phyloP scores from a whole-genome alignment of 257 asterid species.

The Ajuga chamaepitys region DNA sequence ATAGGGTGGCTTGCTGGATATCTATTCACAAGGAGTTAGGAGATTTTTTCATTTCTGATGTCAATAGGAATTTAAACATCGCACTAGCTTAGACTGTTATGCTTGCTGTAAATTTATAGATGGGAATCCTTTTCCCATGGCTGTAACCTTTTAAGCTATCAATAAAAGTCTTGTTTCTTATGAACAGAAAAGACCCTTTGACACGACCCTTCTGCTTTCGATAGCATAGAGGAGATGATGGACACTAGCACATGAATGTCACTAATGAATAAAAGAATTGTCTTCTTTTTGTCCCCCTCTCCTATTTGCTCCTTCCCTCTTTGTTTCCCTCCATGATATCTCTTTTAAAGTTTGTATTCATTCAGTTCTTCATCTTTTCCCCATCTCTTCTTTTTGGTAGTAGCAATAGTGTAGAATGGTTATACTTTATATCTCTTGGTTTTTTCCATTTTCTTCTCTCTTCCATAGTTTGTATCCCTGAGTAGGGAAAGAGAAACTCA shows the following conservation, averaged over 20 bases:
- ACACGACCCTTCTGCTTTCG: not conserved
- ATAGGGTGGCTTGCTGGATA: too few species aligned
- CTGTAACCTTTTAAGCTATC: too few species aligned
- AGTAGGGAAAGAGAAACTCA: not conserved
- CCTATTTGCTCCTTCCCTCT: not conserved
- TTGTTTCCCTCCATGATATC: not conserved
- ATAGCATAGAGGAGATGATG: not conserved
- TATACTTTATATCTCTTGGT: not conserved
- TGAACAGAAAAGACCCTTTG: constrained; percentile 1
- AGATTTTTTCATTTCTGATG: too few species aligned
- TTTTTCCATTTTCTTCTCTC: not conserved
- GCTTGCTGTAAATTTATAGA: too few species aligned
- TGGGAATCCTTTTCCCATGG: too few species aligned
- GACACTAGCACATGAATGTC: not conserved
- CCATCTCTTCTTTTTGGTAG: too few species aligned
- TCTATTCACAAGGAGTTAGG: too few species aligned
- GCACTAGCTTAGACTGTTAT: too few species aligned
- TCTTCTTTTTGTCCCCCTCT: not conserved
- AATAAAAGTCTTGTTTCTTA: too few species aligned
- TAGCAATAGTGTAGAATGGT: too few species aligned
- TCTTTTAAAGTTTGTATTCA: not conserved
- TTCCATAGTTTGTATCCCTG: not conserved
- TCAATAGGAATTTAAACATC: too few species aligned
- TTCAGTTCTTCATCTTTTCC: too few species aligned
- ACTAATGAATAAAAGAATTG: not conserved